Evolutionary conservation across 1,284 basidiomycete genomes (phyloP).

Genomic region (Malassezia globosa): DNA sequence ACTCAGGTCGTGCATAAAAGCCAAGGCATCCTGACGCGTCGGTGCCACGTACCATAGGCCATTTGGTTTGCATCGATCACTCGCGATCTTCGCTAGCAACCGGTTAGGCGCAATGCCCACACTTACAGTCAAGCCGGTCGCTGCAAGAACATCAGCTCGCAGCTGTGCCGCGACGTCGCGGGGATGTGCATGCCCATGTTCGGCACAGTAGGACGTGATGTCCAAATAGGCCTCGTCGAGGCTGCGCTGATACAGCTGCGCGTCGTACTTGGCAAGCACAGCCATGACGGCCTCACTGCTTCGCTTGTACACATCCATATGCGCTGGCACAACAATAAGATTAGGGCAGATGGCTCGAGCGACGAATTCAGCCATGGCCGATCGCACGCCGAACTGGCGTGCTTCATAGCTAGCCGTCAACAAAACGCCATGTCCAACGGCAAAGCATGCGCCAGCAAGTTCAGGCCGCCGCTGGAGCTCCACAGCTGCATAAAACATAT

Average conservation of each 20-base stretch:
- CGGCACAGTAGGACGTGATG: conserved; percentile 64
- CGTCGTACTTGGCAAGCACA: conserved; percentile 65
- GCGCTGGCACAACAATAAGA: conserved; percentile 59
- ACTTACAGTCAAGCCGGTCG: conserved; percentile 66
- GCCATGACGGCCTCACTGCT: conserved; percentile 44
- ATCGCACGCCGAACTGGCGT: conserved; percentile 59
- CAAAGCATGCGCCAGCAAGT: conserved; percentile 54
- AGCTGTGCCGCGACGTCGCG: conserved; percentile 59
- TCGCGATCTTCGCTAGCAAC: conserved; percentile 74
- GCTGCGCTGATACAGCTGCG: conserved; percentile 65
- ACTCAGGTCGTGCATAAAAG: conserved; percentile 34
- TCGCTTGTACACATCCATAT: conserved; percentile 44
- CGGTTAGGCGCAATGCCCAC: conserved; percentile 55
- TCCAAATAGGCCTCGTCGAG: conserved; percentile 68
- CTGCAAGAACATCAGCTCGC: conserved; percentile 22
- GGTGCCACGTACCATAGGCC: conserved; percentile 33
- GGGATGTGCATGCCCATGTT: conserved; percentile 55
- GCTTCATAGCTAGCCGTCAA: conserved; percentile 42
- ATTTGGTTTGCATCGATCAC: conserved; percentile 56
- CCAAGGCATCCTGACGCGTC: conserved; percentile 26
- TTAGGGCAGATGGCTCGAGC: conserved; percentile 87
- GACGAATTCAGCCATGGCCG: conserved; percentile 60
- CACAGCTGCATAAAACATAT: conserved; percentile 45
- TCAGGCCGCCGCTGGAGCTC: conserved; percentile 65
- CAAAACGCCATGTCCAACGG: conserved; percentile 39